Evolutionary conservation across 305 asterid species (phyloP).

Genomic region (Fraxinus albicans): DNA sequence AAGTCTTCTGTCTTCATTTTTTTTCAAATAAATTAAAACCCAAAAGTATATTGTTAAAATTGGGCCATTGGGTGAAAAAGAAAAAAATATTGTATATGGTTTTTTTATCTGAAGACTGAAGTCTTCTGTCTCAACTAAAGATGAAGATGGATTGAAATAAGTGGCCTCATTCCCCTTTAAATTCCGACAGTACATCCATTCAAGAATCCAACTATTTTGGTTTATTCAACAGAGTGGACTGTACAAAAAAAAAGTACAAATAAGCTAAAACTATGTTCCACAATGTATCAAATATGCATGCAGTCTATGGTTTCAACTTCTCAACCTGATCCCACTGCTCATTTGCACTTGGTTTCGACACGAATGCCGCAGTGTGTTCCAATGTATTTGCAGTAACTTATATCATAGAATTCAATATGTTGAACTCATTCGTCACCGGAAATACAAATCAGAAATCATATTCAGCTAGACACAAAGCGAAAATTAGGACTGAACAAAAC

Average conservation of each 20-base stretch:
- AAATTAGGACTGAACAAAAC: too few species aligned
- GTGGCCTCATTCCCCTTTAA: too few species aligned
- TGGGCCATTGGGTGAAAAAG: not conserved
- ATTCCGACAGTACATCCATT: not conserved
- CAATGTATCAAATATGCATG: not conserved
- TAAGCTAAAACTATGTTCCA: not conserved
- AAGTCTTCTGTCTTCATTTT: too few species aligned
- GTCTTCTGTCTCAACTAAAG: too few species aligned
- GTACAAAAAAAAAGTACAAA: not conserved
- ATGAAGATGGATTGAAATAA: too few species aligned
- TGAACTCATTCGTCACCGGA: not conserved
- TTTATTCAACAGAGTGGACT: not conserved
- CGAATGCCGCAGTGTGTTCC: not conserved
- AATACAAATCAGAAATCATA: not conserved
- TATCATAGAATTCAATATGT: not conserved
- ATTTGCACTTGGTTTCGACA: not conserved
- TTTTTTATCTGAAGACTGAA: too few species aligned
- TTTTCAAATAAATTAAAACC: too few species aligned
- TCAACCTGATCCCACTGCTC: not conserved
- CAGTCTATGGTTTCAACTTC: not conserved
- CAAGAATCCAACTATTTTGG: not conserved
- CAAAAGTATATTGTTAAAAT: too few species aligned
- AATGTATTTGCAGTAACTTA: not conserved
- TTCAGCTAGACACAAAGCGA: not conserved
- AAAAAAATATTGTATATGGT: not conserved